A percentile compares a stretch with the other conserved stretches of the same genome.
These are phyloP conservation scores for Diplocarpon rosae DNA, from an alignment of 2,329 filamentous ascomycete genomes.

Conservation along the genomic window DNA sequence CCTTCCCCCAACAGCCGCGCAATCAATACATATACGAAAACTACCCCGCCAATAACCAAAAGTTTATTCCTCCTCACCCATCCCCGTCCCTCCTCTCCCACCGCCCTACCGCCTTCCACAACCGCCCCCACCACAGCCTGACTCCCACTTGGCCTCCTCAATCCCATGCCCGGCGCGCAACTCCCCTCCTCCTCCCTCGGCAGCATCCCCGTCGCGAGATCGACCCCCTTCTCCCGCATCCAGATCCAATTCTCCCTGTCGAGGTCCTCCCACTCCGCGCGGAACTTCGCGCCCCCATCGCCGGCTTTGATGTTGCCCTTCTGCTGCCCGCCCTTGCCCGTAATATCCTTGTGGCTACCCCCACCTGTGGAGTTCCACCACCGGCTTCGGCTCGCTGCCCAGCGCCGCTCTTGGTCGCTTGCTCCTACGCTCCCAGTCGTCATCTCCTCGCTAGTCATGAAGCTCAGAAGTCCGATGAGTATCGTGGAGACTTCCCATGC, in stretches of 20 bases:
- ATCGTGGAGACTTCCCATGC: constrained; percentile 98
- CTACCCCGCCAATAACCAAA: constrained; percentile 53
- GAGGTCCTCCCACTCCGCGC: constrained; percentile 77
- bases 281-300: constrained; percentile 86
- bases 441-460: constrained; percentile 99
- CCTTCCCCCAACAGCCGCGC: constrained; percentile 51
- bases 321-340: constrained; percentile 27
- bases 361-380: constrained; percentile 98
- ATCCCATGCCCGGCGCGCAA: constrained; percentile 49
- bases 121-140: constrained; percentile 46
- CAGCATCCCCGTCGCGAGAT: constrained; percentile 61
- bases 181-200: constrained; percentile 43
- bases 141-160: constrained; percentile 49
- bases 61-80: constrained; percentile 77
- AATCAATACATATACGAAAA: constrained; percentile 77
- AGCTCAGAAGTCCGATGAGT: constrained; percentile 82
- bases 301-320: constrained; percentile 82
- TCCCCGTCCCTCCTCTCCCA: constrained; percentile 65
- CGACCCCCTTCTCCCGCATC: constrained; percentile 77
- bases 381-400: constrained; percentile 63
- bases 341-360: constrained; percentile 29
- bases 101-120: constrained; percentile 68
- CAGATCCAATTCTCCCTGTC: constrained; percentile 85
- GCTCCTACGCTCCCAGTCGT: constrained; percentile 83
- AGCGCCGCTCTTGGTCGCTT: constrained; percentile 63